Base-by-base conservation (phyloP, 2,329 filamentous ascomycete genomes). In the Alternaria brassicae region DNA sequence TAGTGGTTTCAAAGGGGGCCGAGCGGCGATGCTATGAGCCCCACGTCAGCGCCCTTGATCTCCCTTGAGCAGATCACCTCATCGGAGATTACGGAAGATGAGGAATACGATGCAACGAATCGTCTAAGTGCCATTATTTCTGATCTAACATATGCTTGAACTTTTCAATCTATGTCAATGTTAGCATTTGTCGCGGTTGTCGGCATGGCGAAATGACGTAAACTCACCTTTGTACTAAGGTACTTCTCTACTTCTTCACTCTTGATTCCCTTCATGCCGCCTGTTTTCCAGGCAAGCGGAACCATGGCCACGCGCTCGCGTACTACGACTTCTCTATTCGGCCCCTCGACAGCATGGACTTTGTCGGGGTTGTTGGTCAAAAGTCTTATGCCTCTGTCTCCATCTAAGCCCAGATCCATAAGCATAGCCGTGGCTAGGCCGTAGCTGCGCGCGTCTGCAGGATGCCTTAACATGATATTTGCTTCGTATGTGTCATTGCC, bases 331-430 rank as follows among this genome's bases (percentile, higher is more conserved):
- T 99, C 94, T 10, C 93, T 83, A 66, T 91, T 91, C 0, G 93
- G 93, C 0, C 95, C 95, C 77, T 99, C 95, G 0, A 99, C 91
- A 0, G 95, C 95, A 15, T 92, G 84, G 40, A 99, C 91, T 82
- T 99, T 99, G 70, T 99, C 95, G 0, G 95, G 95, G 72, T 99
- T 99, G 77, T 99, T 99, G 9, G 95, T 99, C 69, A 99, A 81
- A 50, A 99, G 81, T 34, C 91, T 84, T 53, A 98, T 89, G 27
- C 93, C 91, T 12, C 81, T 78, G 68, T 96, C 84, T 2, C 82
- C 85, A 2, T 84, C 86, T 8, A 88, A 85, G 0, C 92, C 93
- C 28, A 99, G 81, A 79, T 99, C 95, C 61, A 89, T 83, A 53
- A 99, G 82, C 85, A 99, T 98, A 0, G 94, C 93, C 1, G 95